phyloP scores from a whole-genome alignment of 1,284 basidiomycete genomes.

The Cystobasidium pallidum region DNA sequence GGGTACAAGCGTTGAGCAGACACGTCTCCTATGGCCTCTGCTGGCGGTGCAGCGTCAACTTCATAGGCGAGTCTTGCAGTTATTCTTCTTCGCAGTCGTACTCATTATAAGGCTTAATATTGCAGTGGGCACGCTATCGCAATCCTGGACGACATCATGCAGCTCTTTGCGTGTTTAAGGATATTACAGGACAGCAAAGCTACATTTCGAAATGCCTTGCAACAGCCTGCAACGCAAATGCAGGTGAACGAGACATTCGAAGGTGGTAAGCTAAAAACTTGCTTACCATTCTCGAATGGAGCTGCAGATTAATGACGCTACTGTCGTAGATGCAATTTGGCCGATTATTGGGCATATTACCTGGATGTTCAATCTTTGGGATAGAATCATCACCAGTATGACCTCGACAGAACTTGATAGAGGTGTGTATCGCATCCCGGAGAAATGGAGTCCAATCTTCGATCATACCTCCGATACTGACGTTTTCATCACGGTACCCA shows the following conservation, averaged over 20 bases:
- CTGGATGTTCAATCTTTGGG: slow-evolving; percentile 40
- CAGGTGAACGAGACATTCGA: slow-evolving; percentile 39
- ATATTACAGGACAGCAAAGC: slow-evolving; percentile 31
- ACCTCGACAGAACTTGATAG: not conserved
- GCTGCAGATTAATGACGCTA: not conserved
- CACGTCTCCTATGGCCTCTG: slow-evolving; percentile 24
- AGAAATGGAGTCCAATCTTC: no score
- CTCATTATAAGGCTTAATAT: not conserved
- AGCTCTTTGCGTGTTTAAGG: slow-evolving; percentile 22
- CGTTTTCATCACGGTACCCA: not conserved
- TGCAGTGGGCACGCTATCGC: not conserved
- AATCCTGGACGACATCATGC: slow-evolving; percentile 14
- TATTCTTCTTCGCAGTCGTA: not conserved
- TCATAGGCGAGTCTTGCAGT: not conserved
- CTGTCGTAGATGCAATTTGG: slow-evolving; percentile 16
- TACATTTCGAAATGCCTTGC: slow-evolving; percentile 1
- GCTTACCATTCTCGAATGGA: no score
- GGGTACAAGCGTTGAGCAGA: slow-evolving; percentile 14
- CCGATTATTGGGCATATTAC: slow-evolving; percentile 37
- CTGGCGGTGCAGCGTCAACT: slow-evolving; percentile 21
- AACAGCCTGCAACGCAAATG: slow-evolving; percentile 11
- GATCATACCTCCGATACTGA: not conserved
- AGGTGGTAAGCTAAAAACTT: not conserved
- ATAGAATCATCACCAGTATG: slow-evolving; percentile 23
- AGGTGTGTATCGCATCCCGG: slow-evolving; percentile 2